Conservation (phyloP, 2,329 filamentous ascomycete species). For the Nemania sp. region DNA sequence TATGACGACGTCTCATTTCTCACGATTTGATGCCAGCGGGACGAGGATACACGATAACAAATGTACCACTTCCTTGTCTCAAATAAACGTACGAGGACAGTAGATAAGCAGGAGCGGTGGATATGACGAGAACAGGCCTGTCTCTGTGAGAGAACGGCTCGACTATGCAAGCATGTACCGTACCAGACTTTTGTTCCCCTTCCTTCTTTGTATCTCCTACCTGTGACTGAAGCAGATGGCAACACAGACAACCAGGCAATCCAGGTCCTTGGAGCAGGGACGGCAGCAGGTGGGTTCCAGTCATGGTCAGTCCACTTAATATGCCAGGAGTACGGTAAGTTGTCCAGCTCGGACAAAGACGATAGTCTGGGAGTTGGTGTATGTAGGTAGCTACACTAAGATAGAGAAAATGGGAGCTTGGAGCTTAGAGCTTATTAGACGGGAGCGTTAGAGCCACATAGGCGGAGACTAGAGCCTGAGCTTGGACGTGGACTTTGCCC, state of each 20-base stretch:
- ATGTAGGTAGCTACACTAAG: no score
- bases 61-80: slow-evolving; percentile 18
- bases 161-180: slow-evolving; percentile 9
- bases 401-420: background rate
- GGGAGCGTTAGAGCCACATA: background rate
- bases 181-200: background rate
- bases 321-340: slow-evolving; percentile 1
- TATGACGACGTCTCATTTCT: slow-evolving; percentile 20
- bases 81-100: slow-evolving; percentile 21
- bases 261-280: slow-evolving; percentile 23
- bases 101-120: slow-evolving; percentile 6
- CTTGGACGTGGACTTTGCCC: background rate
- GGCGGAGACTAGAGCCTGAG: background rate
- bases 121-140: slow-evolving; percentile 2
- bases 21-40: slow-evolving; percentile 3
- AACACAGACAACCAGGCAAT: slow-evolving; percentile 1
- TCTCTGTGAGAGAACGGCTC: slow-evolving; percentile 10
- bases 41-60: no score
- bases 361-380: no score
- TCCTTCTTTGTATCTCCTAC: background rate
- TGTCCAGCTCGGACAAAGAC: no score
- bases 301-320: slow-evolving; percentile 1
- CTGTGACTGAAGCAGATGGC: slow-evolving; percentile 7
- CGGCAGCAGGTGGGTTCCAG: slow-evolving; percentile 12
- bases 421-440: slow-evolving; percentile 1